These are phyloP conservation scores for Ganoderma sp. DNA, from an alignment of 1,284 basidiomycete species.

Conservation along the genomic window DNA sequence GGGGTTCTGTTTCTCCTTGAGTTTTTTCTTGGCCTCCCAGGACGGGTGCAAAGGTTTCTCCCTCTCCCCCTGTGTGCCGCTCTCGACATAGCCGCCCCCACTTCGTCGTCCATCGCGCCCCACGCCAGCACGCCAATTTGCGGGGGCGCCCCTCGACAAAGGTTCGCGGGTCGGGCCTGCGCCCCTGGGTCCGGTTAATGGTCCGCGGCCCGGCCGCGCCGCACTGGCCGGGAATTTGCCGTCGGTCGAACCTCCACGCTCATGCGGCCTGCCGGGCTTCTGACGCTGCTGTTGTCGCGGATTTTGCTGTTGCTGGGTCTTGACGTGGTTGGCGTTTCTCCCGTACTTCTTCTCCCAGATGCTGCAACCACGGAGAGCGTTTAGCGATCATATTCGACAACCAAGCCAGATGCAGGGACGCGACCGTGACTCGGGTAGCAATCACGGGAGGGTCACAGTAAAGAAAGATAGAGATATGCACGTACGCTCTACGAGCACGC, in stretches of 20 bases:
- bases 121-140: neutral
- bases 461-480: slow-evolving; percentile 34
- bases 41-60: slow-evolving; percentile 78
- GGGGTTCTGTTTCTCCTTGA: slow-evolving; percentile 68
- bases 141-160: neutral
- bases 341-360: slow-evolving; percentile 99
- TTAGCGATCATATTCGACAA: slow-evolving; percentile 4
- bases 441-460: neutral
- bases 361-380: slow-evolving; percentile 47
- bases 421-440: neutral
- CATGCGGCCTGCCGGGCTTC: slow-evolving; percentile 1
- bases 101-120: slow-evolving; percentile 10
- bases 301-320: slow-evolving; percentile 55
- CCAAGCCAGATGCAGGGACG: neutral
- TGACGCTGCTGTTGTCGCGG: slow-evolving; percentile 27
- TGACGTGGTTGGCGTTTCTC: slow-evolving; percentile 88
- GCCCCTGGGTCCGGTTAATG: neutral
- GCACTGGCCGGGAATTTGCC: neutral
- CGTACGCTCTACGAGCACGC: slow-evolving; percentile 88
- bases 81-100: slow-evolving; percentile 10
- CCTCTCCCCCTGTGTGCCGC: slow-evolving; percentile 44
- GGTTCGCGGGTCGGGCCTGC: neutral
- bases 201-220: slow-evolving; percentile 1
- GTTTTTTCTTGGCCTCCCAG: slow-evolving; percentile 88
- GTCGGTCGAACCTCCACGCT: neutral